phyloP scores from a whole-genome alignment of 2,329 filamentous ascomycete genomes.

The Penicillium italicum region DNA sequence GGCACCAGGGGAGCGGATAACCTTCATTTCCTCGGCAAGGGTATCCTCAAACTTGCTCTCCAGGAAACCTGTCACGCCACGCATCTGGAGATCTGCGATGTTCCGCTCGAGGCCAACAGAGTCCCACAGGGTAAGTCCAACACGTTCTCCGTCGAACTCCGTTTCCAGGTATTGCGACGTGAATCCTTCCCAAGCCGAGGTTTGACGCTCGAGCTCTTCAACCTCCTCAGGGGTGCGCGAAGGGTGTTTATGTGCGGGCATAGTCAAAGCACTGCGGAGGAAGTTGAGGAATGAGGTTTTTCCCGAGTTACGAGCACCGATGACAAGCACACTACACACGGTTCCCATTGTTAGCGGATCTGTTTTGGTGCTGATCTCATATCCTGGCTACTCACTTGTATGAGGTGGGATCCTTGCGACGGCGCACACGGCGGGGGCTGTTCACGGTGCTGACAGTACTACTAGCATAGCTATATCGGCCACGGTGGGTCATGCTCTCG shows the following conservation, averaged over 20 bases:
- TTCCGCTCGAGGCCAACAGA: slow-evolving; percentile 93
- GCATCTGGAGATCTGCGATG: slow-evolving; percentile 87
- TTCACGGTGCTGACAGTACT: slow-evolving; percentile 88
- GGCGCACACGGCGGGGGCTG: slow-evolving; percentile 83
- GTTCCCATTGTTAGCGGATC: slow-evolving; percentile 3
- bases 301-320: slow-evolving; percentile 81
- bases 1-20: slow-evolving; percentile 84
- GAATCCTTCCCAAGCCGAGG: slow-evolving; percentile 63
- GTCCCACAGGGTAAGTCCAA: slow-evolving; percentile 94
- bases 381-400: slow-evolving; percentile 76
- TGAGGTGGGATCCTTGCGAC: slow-evolving; percentile 93
- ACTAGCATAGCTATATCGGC: slow-evolving; percentile 93
- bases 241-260: slow-evolving; percentile 73
- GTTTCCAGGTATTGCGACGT: slow-evolving; percentile 88
- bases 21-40: slow-evolving; percentile 95
- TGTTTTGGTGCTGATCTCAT: not conserved
- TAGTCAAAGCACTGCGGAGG: slow-evolving; percentile 76
- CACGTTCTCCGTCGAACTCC: slow-evolving; percentile 85
- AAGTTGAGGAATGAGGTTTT: slow-evolving; percentile 98
- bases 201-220: slow-evolving; percentile 50
- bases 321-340: slow-evolving; percentile 72
- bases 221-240: slow-evolving; percentile 57
- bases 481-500: slow-evolving; percentile 95
- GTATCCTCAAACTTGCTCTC: slow-evolving; percentile 99
- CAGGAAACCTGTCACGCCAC: slow-evolving; percentile 85